Conservation (phyloP, 2,329 filamentous ascomycete species). For the Penicillium sp. region DNA sequence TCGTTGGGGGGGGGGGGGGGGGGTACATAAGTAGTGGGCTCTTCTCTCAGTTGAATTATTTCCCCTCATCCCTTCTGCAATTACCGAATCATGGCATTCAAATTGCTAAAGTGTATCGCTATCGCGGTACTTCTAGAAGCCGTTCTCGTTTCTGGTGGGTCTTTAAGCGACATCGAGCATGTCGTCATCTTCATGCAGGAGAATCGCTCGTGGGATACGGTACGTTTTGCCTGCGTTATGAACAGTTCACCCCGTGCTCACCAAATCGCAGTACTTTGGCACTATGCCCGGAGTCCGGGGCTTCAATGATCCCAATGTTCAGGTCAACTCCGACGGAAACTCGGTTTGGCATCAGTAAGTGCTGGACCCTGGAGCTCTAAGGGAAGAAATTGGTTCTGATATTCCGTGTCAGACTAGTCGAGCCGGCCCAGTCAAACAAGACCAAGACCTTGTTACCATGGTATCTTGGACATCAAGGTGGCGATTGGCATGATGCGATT, state of each 20-base stretch:
- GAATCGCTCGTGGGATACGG: conserved; percentile 44
- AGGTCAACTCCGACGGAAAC: conserved; percentile 48
- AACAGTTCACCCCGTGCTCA: not conserved
- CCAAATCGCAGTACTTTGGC: conserved; percentile 51
- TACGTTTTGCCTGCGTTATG: conserved; percentile 17
- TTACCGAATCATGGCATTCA: conserved; percentile 11
- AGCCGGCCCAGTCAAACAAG: conserved; percentile 40
- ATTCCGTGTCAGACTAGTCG: conserved; percentile 34
- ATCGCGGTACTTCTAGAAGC: conserved; percentile 21
- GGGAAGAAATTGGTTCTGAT: not conserved
- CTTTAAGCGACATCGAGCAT: conserved; percentile 56
- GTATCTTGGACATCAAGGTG: conserved; percentile 57
- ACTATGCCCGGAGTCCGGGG: conserved; percentile 58
- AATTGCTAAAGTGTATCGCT: conserved; percentile 11
- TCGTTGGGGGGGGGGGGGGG: too few relatives aligned
- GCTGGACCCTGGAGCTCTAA: not conserved
- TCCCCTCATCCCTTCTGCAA: not conserved
- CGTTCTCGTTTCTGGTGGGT: conserved; percentile 34
- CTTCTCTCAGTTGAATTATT: not conserved
- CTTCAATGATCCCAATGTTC: conserved; percentile 58
- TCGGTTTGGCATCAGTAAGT: conserved; percentile 53
- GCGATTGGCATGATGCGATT: conserved; percentile 52
- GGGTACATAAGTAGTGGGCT: not conserved
- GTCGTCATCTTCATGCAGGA: conserved; percentile 61
- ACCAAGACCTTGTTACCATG: conserved; percentile 52